These are phyloP conservation scores for Dinochytrium kinnereticum DNA, from an alignment of 371 early-diverging fungal species.

Conservation along the genomic window DNA sequence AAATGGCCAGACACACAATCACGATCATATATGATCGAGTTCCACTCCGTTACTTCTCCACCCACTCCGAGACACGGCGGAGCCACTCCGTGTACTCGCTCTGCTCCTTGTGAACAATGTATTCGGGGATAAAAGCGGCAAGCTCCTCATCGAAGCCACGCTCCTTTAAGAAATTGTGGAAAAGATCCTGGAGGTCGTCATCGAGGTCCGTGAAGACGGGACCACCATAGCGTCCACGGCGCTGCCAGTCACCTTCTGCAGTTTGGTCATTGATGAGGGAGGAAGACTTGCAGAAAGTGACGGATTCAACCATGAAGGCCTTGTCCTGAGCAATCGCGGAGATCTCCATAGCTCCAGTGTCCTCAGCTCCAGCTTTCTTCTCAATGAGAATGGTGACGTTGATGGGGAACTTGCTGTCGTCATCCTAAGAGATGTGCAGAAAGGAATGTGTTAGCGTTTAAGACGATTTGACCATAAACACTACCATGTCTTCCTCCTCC, in stretches of 20 bases:
- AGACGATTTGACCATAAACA: neutral
- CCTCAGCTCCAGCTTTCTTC: constrained; percentile 50
- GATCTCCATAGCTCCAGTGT: constrained; percentile 75
- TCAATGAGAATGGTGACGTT: constrained; percentile 79
- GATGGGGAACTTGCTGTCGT: constrained; percentile 68
- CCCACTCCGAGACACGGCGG: constrained; percentile 75
- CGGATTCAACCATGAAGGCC: constrained; percentile 82
- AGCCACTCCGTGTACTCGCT: constrained; percentile 91
- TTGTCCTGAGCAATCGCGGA: constrained; percentile 74
- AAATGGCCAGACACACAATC: too few relatives aligned
- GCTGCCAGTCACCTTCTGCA: constrained; percentile 91
- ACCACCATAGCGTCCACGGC: constrained; percentile 87
- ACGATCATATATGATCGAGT: too few relatives aligned
- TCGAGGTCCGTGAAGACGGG: constrained; percentile 92
- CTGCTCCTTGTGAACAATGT: constrained; percentile 94
- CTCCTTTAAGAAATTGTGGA: constrained; percentile 85
- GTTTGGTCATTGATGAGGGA: constrained; percentile 71
- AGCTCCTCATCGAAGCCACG: constrained; percentile 83
- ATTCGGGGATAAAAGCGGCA: constrained; percentile 84
- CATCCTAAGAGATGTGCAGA: constrained; percentile 40
- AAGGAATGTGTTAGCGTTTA: neutral
- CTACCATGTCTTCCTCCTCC: constrained; percentile 45
- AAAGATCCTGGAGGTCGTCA: constrained; percentile 78
- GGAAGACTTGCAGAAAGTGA: constrained; percentile 72
- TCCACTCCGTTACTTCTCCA: constrained; percentile 62